Conservation (phyloP, 176 grass and related monocot genomes). For the Triticum aestivum region IWGSC_CS_RefSeq_v2.1 NC_057808.1:560415501-560416000, state of each 20-base stretch:
- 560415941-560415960: background rate
- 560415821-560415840: conserved; percentile 90
- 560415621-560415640: conserved; percentile 75
- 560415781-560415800: conserved; percentile 95
- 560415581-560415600: background rate
- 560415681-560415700: conserved; percentile 78
- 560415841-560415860: conserved; percentile 98
- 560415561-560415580: background rate
- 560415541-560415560: background rate
- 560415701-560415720: conserved; percentile 87
- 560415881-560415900: background rate
- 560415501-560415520: conserved; percentile 74
- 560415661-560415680: conserved; percentile 59
- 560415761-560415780: conserved; percentile 68
- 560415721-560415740: conserved; percentile 72
- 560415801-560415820: conserved; percentile 92
- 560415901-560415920: background rate
- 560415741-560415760: conserved; percentile 90
- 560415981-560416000: too few species aligned
- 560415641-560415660: conserved; percentile 78
- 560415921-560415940: background rate
- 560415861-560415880: conserved; percentile 43
- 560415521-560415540: conserved; percentile 86
- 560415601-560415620: background rate
- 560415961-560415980: background rate